Percentiles rank a stretch among this genome's conserved stretches.
Evolutionary conservation across 2,329 filamentous ascomycete genomes (phyloP).

Genomic region (Epichloe brachyelytri): DNA sequence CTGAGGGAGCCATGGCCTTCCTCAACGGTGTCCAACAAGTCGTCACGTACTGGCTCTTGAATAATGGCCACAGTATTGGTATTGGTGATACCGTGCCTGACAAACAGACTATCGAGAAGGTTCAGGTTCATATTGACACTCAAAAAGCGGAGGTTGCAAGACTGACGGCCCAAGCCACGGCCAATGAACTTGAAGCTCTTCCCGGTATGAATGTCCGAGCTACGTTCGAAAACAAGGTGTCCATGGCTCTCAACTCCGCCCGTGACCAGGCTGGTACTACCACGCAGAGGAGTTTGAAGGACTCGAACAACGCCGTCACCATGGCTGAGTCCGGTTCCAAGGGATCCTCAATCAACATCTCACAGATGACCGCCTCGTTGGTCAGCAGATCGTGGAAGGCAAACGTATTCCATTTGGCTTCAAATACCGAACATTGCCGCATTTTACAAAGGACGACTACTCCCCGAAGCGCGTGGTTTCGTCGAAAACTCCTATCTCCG

Average conservation of each 20-base stretch:
- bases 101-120: constrained; percentile 66
- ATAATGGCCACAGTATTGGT: constrained; percentile 94
- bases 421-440: constrained; percentile 91
- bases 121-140: constrained; percentile 67
- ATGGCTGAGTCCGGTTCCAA: constrained; percentile 97
- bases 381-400: constrained; percentile 95
- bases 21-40: constrained; percentile 92
- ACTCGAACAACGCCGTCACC: constrained; percentile 89
- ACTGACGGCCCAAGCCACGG: constrained; percentile 66
- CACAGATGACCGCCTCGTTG: constrained; percentile 98
- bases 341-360: constrained; percentile 98
- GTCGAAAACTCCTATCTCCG: constrained; percentile 98
- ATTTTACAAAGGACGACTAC: constrained; percentile 99
- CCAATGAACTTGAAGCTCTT: constrained; percentile 77
- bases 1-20: constrained; percentile 78
- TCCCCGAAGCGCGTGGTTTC: constrained; percentile 91
- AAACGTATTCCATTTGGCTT: constrained; percentile 99
- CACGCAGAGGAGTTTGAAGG: constrained; percentile 84
- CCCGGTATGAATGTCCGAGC: constrained; percentile 98
- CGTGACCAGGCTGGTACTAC: constrained; percentile 93
- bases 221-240: constrained; percentile 95
- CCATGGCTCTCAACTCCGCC: constrained; percentile 83
- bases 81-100: constrained; percentile 98
- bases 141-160: constrained; percentile 71
- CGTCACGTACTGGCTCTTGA: constrained; percentile 92